Conservation (phyloP, 1,284 basidiomycete genomes). For the Cutaneotrichosporon cutaneum region DNA sequence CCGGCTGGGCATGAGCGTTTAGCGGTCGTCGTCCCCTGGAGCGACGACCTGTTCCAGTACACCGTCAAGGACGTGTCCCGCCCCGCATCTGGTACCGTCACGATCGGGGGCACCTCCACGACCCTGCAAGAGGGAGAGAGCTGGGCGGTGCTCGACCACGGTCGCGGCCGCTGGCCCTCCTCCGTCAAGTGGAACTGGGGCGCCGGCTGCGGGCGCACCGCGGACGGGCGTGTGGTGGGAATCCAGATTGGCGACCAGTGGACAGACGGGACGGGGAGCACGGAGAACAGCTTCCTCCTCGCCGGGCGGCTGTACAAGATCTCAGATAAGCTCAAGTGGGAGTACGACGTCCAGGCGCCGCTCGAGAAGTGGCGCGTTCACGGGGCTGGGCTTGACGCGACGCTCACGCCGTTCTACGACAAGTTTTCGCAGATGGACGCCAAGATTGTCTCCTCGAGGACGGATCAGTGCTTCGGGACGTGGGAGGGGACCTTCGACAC, state of each 20-base stretch:
- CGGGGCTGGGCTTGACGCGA: constrained; percentile 21
- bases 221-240: constrained; percentile 15
- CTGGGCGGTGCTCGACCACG: constrained; percentile 26
- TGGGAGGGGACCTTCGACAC: constrained; percentile 21
- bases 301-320: constrained; percentile 18
- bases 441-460: constrained; percentile 1
- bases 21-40: constrained; percentile 24
- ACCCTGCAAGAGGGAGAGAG: constrained; percentile 7
- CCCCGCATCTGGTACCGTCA: constrained; percentile 14
- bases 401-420: constrained; percentile 16
- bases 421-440: constrained; percentile 7
- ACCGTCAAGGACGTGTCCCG: constrained; percentile 23
- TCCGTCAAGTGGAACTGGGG: constrained; percentile 24
- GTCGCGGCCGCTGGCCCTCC: constrained; percentile 11
- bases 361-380: constrained; percentile 17
- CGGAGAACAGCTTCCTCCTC: constrained; percentile 20
- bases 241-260: constrained; percentile 22
- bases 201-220: constrained; percentile 8
- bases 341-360: constrained; percentile 14
- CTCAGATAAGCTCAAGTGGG: constrained; percentile 16
- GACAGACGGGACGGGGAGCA: constrained; percentile 22
- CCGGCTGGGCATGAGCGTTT: constrained; percentile 19
- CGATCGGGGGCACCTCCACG: constrained; percentile 3
- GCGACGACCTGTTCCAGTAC: constrained; percentile 21
- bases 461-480: constrained; percentile 19